Evolutionary conservation across 1,139 yeast genomes (phyloP).

Genomic region (Candida sp.): DNA sequence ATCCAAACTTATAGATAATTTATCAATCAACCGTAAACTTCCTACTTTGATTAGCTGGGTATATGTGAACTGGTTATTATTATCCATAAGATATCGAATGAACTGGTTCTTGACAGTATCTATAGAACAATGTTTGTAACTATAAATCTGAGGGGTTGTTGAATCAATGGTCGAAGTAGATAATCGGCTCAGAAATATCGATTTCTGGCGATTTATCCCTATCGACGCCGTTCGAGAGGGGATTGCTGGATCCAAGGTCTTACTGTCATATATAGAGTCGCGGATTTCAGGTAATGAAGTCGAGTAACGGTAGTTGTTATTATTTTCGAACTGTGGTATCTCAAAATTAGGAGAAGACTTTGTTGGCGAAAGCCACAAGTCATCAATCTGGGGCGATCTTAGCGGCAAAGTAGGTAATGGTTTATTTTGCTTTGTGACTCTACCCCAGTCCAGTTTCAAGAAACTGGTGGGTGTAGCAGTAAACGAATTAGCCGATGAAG

Average conservation of each 20-base stretch:
- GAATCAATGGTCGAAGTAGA: conserved; percentile 16
- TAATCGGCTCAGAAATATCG: conserved; percentile 18
- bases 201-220: not conserved
- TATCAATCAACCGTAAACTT: conserved; percentile 34
- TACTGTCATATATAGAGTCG: not conserved
- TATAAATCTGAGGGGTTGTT: conserved; percentile 13
- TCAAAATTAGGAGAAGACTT: not conserved
- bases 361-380: not conserved
- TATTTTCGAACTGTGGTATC: not conserved
- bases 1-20: conserved; percentile 14
- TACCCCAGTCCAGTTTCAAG: not conserved
- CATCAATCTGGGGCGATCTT: conserved; percentile 2
- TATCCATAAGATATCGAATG: conserved; percentile 23
- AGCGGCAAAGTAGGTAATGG: not conserved
- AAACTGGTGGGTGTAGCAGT: not conserved
- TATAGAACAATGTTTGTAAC: conserved; percentile 16
- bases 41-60: conserved; percentile 30
- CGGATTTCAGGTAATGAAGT: not conserved
- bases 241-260: not conserved
- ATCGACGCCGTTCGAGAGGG: not conserved
- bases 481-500: not conserved
- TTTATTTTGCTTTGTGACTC: not conserved
- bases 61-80: conserved; percentile 20
- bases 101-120: conserved; percentile 26
- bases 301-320: not conserved